Base-by-base conservation (phyloP, 1,284 basidiomycete species). In the Melampsora abietis-canadensis region DNA sequence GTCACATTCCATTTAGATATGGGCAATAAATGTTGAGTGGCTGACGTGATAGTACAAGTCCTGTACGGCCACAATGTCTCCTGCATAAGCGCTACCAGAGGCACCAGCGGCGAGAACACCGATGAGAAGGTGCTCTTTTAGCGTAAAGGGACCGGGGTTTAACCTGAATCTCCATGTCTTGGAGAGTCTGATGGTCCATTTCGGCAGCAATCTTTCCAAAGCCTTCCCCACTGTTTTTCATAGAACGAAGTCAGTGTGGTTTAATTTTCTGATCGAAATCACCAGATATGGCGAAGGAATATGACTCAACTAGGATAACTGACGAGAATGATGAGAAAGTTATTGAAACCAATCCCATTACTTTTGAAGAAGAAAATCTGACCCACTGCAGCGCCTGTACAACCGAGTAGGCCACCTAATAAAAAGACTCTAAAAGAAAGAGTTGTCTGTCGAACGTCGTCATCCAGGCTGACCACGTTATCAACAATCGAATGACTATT, bases 321-420 rank as follows among this genome's bases (percentile, higher is more conserved):
- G 24, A 67, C 51, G 19, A 68, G 62, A 24, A 47, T 47, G 66
- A 69, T 61, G 54, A 60, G 46, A 19, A 69, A 75, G 30, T 31
- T 31, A 30, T 46, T 60, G 54, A 65, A 63, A 21, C 59, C 65
- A 30, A 57, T 66, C 17, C 60, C 54, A 68, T 64, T 66, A 1
- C 63, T 57, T 44, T 70, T 44, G 27, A 73, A 68, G 63, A 66
- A 77, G 63, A 76, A 76, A n/a, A 85, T 79, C 77, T 83, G 82
- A 2, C 81, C 81, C 4, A 83, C 82, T 15, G 83, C 82, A 12
- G 85, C 85, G 6, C 86, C 86, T 1, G 86, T 78, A 17, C 85
- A 77, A 76, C 85, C 86, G 78, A 87, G 85, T 54, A 84, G 76
- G 1, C 80, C 81, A 1, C 86, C 86, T n/a, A 87, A 82, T 5